Conservation (phyloP, 129 eudicot genomes). For the Artemisia tridentata region DNA sequence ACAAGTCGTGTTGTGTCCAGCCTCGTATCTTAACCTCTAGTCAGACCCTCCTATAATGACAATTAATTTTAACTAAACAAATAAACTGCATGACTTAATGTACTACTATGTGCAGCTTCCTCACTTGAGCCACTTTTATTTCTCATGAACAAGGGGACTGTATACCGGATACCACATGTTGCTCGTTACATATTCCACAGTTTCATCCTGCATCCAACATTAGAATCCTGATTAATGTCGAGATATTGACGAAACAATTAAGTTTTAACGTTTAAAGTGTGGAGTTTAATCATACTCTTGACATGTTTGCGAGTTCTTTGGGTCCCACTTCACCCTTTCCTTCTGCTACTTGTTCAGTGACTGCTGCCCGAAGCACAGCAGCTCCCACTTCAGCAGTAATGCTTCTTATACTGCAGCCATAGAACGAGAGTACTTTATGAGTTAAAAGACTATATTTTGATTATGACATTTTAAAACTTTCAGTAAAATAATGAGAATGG, state of each 20-base stretch:
- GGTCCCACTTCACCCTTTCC: slow-evolving; percentile 80
- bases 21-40: slow-evolving; percentile 23
- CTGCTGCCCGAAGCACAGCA: slow-evolving; percentile 79
- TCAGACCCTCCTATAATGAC: slow-evolving; percentile 11
- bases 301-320: slow-evolving; percentile 72
- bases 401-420: slow-evolving; percentile 68
- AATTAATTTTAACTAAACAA: slow-evolving; percentile 6
- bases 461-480: neutral
- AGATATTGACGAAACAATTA: neutral
- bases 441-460: too few species aligned
- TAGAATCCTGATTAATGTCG: neutral
- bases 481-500: slow-evolving; percentile 10
- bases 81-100: slow-evolving; percentile 17
- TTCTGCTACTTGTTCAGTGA: slow-evolving; percentile 79
- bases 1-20: slow-evolving; percentile 8
- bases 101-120: slow-evolving; percentile 4
- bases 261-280: neutral
- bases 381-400: slow-evolving; percentile 99
- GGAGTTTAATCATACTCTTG: slow-evolving; percentile 53
- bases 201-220: slow-evolving; percentile 68
- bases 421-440: slow-evolving; percentile 1
- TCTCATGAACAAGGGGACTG: slow-evolving; percentile 94
- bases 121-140: slow-evolving; percentile 38
- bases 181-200: slow-evolving; percentile 51
- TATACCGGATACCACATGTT: slow-evolving; percentile 96